phyloP scores from a whole-genome alignment of 129 eudicot species.

The Heracleum sosnowskyi region DNA sequence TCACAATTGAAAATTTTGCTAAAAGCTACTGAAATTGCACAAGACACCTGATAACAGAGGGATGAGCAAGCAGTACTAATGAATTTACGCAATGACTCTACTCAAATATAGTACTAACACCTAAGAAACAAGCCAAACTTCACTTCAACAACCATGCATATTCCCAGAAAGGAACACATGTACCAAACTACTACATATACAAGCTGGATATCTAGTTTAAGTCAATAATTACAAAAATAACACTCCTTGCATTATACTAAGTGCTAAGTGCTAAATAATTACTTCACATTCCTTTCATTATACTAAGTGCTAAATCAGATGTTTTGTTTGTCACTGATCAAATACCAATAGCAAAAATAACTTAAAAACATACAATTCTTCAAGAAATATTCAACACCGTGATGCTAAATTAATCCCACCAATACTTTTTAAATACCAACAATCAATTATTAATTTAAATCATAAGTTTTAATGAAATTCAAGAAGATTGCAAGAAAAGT shows the following conservation, averaged over 20 bases:
- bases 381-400: conserved; percentile 5
- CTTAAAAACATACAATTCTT: conserved; percentile 19
- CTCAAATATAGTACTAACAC: neutral
- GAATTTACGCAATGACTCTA: neutral
- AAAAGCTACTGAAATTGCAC: neutral
- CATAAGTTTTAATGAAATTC: neutral
- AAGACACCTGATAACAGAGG: neutral
- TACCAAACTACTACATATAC: neutral
- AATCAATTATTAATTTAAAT: neutral
- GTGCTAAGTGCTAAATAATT: no score
- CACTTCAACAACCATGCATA: conserved; percentile 35
- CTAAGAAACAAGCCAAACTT: conserved; percentile 11
- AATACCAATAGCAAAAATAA: neutral
- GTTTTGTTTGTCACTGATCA: conserved; percentile 10
- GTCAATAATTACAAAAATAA: conserved; percentile 2
- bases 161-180: conserved; percentile 5
- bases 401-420: conserved; percentile 12
- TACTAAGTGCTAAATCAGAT: conserved; percentile 8
- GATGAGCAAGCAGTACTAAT: neutral
- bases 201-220: conserved; percentile 1
- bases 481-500: conserved; percentile 5
- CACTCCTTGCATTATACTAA: conserved; percentile 3
- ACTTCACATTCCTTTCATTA: no score
- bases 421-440: neutral
- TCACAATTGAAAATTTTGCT: neutral